phyloP scores from a whole-genome alignment of 208 protist genomes.

The Crithidia thermophila region DNA sequence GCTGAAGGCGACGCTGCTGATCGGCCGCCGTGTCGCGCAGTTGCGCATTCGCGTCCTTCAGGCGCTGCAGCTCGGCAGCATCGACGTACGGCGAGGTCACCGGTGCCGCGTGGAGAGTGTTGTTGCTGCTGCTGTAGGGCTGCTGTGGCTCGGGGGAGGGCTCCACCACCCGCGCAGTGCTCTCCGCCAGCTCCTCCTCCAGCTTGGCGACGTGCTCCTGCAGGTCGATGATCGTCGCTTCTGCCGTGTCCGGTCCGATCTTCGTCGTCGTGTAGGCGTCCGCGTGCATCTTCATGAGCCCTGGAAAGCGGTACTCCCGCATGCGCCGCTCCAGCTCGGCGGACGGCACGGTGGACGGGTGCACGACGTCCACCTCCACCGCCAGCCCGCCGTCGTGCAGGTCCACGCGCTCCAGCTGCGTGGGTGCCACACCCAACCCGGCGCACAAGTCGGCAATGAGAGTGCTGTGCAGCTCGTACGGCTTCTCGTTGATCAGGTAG shows the following conservation, averaged over 20 bases:
- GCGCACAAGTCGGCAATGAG: slow-evolving; percentile 50
- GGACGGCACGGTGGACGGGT: slow-evolving; percentile 32
- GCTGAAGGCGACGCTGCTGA: slow-evolving; percentile 17
- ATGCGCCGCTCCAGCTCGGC: slow-evolving; percentile 49
- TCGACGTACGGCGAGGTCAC: too few species aligned
- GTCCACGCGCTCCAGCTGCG: slow-evolving; percentile 38
- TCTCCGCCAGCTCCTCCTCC: slow-evolving; percentile 38
- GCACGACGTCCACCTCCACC: slow-evolving; percentile 45
- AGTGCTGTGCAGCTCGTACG: slow-evolving; percentile 44
- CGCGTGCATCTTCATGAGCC: slow-evolving; percentile 36
- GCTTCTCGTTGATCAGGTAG: slow-evolving; percentile 53
- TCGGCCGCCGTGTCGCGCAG: slow-evolving; percentile 27
- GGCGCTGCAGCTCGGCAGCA: slow-evolving; percentile 15
- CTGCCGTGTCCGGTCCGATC: slow-evolving; percentile 44
- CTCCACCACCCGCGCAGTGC: slow-evolving; percentile 9
- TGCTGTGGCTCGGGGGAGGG: slow-evolving; percentile 29
- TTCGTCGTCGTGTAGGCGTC: slow-evolving; percentile 35
- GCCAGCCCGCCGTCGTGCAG: slow-evolving; percentile 34
- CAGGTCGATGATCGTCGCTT: slow-evolving; percentile 29
- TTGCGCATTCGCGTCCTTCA: slow-evolving; percentile 36
- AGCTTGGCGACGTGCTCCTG: slow-evolving; percentile 43
- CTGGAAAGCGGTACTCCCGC: slow-evolving; percentile 41
- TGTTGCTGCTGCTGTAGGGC: slow-evolving; percentile 10
- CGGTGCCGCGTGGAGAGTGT: too few species aligned
- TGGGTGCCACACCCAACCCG: slow-evolving; percentile 43